Evolutionary conservation across 2,329 filamentous ascomycete genomes (phyloP).

Genomic region (Claviceps lovelessii): DNA sequence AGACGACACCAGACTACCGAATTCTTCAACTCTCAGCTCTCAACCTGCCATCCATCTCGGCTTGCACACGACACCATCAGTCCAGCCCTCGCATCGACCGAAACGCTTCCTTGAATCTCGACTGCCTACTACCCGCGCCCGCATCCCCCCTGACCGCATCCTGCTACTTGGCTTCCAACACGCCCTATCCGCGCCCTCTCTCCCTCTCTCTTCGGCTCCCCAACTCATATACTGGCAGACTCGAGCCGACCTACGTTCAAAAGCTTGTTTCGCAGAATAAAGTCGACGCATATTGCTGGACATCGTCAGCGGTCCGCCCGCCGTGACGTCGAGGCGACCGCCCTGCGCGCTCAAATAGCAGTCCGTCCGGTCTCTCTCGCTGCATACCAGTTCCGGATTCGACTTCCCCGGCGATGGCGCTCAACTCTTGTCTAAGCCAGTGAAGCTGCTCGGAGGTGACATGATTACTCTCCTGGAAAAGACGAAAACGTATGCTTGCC

Average conservation of each 20-base stretch:
- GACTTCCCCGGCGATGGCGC: slow-evolving; percentile 1
- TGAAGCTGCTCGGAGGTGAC: not conserved
- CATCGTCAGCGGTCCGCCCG: not conserved
- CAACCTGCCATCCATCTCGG: not conserved
- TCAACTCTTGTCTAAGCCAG: slow-evolving; percentile 1
- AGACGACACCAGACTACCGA: not conserved
- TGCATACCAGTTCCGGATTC: not conserved
- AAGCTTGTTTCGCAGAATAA: not conserved
- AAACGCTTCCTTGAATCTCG: not conserved
- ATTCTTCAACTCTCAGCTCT: too few relatives aligned
- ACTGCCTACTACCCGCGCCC: not conserved
- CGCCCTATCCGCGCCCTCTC: not conserved
- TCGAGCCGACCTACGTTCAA: not conserved
- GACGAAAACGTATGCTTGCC: slow-evolving; percentile 1
- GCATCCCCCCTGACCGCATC: not conserved
- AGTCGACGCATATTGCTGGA: not conserved
- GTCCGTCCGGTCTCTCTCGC: not conserved
- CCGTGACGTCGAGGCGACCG: not conserved
- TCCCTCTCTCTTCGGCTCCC: not conserved
- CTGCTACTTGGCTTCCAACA: not conserved
- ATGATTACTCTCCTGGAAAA: slow-evolving; percentile 1
- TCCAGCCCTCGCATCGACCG: too few relatives aligned
- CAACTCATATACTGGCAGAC: not conserved
- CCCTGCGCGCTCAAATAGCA: not conserved
- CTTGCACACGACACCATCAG: not conserved